These are phyloP conservation scores for Fusarium bulbicola DNA, from an alignment of 2,329 filamentous ascomycete genomes.

Conservation along the genomic window DNA sequence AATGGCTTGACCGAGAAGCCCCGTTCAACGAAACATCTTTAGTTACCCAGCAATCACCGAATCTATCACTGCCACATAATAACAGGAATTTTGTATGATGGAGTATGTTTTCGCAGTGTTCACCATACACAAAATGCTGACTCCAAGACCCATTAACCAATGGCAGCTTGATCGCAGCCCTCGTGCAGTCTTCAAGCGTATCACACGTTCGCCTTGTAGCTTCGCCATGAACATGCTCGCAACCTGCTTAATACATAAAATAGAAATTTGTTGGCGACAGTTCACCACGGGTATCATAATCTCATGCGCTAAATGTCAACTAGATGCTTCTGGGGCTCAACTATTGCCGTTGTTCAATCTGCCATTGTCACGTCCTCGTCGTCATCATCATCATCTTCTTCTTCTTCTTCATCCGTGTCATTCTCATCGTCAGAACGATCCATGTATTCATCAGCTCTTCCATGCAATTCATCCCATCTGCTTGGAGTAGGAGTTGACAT, in stretches of 20 bases:
- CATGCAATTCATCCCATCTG: constrained; percentile 48
- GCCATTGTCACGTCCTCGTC: constrained; percentile 42
- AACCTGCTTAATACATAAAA: neutral
- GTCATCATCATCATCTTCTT: constrained; percentile 38
- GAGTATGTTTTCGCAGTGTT: neutral
- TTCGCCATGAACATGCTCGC: neutral
- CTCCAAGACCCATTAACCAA: constrained; percentile 14
- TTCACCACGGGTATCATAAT: constrained; percentile 40
- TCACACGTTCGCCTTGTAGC: constrained; percentile 2
- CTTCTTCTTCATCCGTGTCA: constrained; percentile 42
- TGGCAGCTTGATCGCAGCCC: constrained; percentile 7
- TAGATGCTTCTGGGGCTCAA: neutral
- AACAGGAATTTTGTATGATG: neutral
- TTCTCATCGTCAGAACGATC: constrained; percentile 42
- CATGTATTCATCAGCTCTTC: constrained; percentile 37
- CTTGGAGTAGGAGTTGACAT: constrained; percentile 49
- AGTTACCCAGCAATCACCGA: neutral
- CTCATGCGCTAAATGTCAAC: constrained; percentile 17
- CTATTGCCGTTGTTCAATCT: constrained; percentile 13
- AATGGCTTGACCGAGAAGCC: neutral
- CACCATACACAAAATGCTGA: neutral
- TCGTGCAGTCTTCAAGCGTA: constrained; percentile 10
- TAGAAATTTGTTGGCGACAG: constrained; percentile 9
- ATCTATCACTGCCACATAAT: neutral
- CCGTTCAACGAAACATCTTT: neutral